phyloP scores from a whole-genome alignment of 768 basidiomycete genomes.

The Rhizopogon vulgaris region DNA sequence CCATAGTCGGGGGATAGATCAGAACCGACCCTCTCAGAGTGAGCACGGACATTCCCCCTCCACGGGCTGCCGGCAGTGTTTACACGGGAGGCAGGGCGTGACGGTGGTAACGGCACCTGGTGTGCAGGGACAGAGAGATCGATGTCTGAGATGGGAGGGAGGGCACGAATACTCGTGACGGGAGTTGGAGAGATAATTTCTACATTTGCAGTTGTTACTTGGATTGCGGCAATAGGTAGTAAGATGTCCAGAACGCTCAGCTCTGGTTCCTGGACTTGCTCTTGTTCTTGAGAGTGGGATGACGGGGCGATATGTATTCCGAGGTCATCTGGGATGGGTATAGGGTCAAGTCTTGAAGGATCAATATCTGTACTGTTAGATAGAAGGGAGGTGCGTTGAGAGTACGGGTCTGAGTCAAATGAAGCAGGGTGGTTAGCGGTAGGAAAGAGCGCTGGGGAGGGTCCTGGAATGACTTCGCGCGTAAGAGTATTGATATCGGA shows the following conservation, averaged over 20 bases:
- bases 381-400: background rate
- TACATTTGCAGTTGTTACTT: background rate
- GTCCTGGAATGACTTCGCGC: constrained; percentile 10
- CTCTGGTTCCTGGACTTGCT: constrained; percentile 1
- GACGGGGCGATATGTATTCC: constrained; percentile 10
- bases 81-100: constrained; percentile 22
- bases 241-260: background rate
- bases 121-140: constrained; percentile 11
- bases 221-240: constrained; percentile 11
- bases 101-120: constrained; percentile 16
- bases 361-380: constrained; percentile 1
- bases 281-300: background rate
- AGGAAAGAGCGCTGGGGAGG: constrained; percentile 25
- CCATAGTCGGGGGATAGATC: constrained; percentile 18
- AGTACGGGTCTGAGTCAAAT: background rate
- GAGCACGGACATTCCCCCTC: constrained; percentile 1
- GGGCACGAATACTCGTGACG: background rate
- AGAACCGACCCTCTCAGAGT: constrained; percentile 11
- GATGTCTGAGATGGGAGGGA: constrained; percentile 15
- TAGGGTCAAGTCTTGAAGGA: constrained; percentile 12
- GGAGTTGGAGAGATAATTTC: constrained; percentile 9
- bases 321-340: constrained; percentile 16
- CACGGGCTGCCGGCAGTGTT: background rate
- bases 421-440: constrained; percentile 3
- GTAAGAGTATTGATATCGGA: constrained; percentile 3